Evolutionary conservation across 2,329 filamentous ascomycete genomes (phyloP).

Genomic region (Eurotiales sp.): DNA sequence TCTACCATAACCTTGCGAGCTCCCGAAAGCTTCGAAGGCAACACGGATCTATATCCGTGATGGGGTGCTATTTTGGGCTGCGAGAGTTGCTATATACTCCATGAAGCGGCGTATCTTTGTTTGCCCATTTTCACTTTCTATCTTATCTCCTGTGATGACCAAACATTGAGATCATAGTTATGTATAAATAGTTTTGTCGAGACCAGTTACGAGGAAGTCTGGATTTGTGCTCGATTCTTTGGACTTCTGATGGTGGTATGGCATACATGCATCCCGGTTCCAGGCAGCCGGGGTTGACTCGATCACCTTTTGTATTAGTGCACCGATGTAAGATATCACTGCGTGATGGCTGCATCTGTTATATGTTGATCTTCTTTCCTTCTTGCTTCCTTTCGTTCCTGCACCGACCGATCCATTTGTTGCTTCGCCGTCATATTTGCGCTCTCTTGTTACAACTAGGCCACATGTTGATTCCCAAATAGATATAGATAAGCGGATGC

Average conservation of each 20-base stretch:
- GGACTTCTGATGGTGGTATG: neutral
- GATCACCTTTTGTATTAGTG: slow-evolving; percentile 2
- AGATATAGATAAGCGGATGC: neutral
- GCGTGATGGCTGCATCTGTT: slow-evolving; percentile 5
- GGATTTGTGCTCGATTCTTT: slow-evolving; percentile 4
- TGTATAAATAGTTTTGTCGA: slow-evolving; percentile 13
- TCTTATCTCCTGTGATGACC: slow-evolving; percentile 10
- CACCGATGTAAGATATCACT: slow-evolving; percentile 5
- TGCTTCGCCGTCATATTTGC: neutral
- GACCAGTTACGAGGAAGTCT: slow-evolving; percentile 6
- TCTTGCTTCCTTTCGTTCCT: neutral
- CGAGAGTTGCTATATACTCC: slow-evolving; percentile 11
- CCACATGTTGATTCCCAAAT: neutral
- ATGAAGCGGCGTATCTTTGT: slow-evolving; percentile 8
- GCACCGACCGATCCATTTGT: neutral
- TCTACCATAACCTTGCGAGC: neutral
- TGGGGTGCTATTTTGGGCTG: neutral
- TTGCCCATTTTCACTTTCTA: neutral
- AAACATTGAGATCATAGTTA: slow-evolving; percentile 10
- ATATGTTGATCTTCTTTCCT: too few species aligned
- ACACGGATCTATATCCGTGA: neutral
- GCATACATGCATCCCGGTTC: neutral
- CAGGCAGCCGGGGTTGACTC: too few species aligned
- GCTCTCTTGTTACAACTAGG: neutral
- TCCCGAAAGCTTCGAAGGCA: neutral